phyloP scores from a whole-genome alignment of 2,329 filamentous ascomycete species.

The Dothiorella sarmentorum region DNA sequence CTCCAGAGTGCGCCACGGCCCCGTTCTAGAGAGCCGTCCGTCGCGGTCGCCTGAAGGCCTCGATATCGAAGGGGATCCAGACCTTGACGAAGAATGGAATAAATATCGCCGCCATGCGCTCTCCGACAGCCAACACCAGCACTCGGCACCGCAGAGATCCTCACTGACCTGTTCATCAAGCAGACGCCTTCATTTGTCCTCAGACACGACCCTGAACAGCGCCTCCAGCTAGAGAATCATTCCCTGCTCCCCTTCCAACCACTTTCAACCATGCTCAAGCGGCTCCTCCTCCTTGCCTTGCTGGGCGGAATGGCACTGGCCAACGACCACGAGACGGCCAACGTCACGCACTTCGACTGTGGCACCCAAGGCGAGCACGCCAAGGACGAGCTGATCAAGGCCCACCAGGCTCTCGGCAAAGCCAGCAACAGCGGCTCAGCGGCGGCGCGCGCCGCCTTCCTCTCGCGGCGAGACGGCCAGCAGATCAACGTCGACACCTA shows the following conservation, averaged over 20 bases:
- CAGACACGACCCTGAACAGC: constrained; percentile 7
- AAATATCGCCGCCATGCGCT: constrained; percentile 26
- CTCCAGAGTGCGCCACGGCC: constrained; percentile 19
- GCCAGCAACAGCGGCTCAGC: constrained; percentile 26
- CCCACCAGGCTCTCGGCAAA: constrained; percentile 29
- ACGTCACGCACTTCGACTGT: constrained; percentile 42
- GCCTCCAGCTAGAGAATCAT: not conserved
- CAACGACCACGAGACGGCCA: constrained; percentile 16
- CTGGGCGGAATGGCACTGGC: constrained; percentile 25
- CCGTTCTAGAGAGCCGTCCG: constrained; percentile 14
- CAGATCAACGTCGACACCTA: constrained; percentile 40
- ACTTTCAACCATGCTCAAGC: constrained; percentile 26
- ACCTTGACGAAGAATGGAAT: constrained; percentile 25
- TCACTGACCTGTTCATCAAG: not conserved
- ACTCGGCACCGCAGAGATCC: constrained; percentile 8
- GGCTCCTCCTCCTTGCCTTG: constrained; percentile 35
- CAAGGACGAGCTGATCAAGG: constrained; percentile 37
- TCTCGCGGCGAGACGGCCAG: constrained; percentile 24
- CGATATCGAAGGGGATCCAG: constrained; percentile 29
- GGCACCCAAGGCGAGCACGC: constrained; percentile 37
- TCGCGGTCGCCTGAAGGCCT: not conserved
- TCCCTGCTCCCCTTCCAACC: not conserved
- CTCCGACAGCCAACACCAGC: constrained; percentile 17
- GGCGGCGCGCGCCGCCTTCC: constrained; percentile 28
- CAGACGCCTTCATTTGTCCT: not conserved